These are phyloP conservation scores for Corynascus novoguineensis DNA, from an alignment of 495 filamentous ascomycete genomes.

Conservation along the genomic window DNA sequence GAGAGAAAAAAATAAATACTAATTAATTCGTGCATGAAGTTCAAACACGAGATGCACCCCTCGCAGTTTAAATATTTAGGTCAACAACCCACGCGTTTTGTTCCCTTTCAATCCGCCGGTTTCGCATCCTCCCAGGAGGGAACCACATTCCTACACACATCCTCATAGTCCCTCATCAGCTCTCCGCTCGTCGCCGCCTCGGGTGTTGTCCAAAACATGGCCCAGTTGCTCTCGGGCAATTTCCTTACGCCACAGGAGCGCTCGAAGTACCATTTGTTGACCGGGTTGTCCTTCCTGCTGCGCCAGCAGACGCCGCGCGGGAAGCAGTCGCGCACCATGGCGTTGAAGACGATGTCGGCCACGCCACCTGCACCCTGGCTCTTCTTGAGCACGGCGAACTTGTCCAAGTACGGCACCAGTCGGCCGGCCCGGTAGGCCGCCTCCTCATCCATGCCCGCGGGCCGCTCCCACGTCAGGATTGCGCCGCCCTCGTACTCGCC, in stretches of 20 bases:
- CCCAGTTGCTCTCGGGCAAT: constrained; percentile 72
- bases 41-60: no score
- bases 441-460: constrained; percentile 52
- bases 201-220: constrained; percentile 95
- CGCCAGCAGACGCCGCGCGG: constrained; percentile 77
- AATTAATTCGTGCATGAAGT: no score
- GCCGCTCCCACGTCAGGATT: constrained; percentile 89
- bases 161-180: constrained; percentile 72
- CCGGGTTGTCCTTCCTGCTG: constrained; percentile 72
- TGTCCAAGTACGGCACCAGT: constrained; percentile 91
- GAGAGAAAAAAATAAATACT: no score
- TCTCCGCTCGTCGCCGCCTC: constrained; percentile 45
- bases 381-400: constrained; percentile 88
- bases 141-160: constrained; percentile 69
- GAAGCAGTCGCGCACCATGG: constrained; percentile 86
- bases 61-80: no score
- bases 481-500: constrained; percentile 96
- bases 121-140: constrained; percentile 79
- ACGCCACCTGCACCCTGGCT: constrained; percentile 88
- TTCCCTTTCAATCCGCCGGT: constrained; percentile 47
- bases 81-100: no score
- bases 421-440: constrained; percentile 48
- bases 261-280: constrained; percentile 97
- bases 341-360: constrained; percentile 91
- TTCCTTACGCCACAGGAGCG: constrained; percentile 76